Evolutionary conservation across 768 basidiomycete genomes (phyloP), one percentile per base, ranked within the genome.

Genomic region (Amanita rubescens): DNA sequence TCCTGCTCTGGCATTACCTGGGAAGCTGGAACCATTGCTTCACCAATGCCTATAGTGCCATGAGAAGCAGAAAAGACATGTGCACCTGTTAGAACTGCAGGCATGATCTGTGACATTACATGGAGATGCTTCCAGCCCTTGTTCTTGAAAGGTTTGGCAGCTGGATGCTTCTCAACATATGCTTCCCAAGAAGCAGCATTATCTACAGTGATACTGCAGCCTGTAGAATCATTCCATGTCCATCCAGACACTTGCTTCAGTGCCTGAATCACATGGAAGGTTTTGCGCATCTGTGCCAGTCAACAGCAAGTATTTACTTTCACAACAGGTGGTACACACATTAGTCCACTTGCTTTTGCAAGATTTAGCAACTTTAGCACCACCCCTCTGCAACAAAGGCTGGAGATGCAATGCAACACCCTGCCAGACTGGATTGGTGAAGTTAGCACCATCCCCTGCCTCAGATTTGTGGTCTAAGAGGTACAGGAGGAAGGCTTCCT

Each of bases 141-240:
- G 57, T 65, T 65, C 0, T 54, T 15, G 49, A 66, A 65, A 7
- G 62, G 61, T 14, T 57, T 61, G 5, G 62, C 65, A 8, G 37
- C 53, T 5, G 62, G 63, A 49, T 65, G 62, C 9, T 48, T 55
- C 19, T 38, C 47, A 0, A 63, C 56, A 56, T 60, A 66, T 30
- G 55, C 57, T 15, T 61, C 56, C 63, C 65, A 66, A 12, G 39
- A 53, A 8, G 41, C 41, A 0, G 49, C 57, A 1, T 48, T 34
- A 20, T 60, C 55, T 32, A 34, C 57, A 58, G 19, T 63, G 58
- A 5, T 60, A 53, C 30, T 55, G 55, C 59, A 62, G 54, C 2
- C 62, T 58, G n/a, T 6, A n/a, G 15, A n/a, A 42, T 42, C 41
- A 42, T 22, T 17, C 41, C 41, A 42, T 17, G 41, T 42, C 41